These are phyloP conservation scores for Schizothecium vesticola DNA, from an alignment of 495 filamentous ascomycete species.

Conservation along the genomic window DNA sequence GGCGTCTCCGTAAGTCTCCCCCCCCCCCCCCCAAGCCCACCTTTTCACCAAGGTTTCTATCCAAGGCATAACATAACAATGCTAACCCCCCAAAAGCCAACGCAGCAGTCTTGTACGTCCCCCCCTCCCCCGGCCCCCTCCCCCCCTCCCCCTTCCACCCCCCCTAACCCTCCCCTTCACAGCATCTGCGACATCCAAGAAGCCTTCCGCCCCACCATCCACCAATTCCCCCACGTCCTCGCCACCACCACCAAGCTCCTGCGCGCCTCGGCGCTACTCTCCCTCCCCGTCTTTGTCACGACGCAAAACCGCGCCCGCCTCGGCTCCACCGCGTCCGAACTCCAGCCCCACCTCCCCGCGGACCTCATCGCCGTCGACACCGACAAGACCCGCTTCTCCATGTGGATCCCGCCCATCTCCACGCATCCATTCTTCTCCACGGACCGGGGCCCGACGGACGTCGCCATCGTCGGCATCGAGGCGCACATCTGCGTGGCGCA, in stretches of 20 bases:
- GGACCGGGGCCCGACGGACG: slow-evolving; percentile 20
- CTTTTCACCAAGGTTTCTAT: too few species aligned
- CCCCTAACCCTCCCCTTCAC: background rate
- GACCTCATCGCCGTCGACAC: slow-evolving; percentile 32
- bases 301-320: slow-evolving; percentile 75
- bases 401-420: slow-evolving; percentile 54
- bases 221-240: slow-evolving; percentile 71
- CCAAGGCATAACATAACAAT: background rate
- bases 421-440: slow-evolving; percentile 32
- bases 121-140: background rate
- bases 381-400: slow-evolving; percentile 89
- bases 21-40: background rate
- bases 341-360: slow-evolving; percentile 35
- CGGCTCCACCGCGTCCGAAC: slow-evolving; percentile 70
- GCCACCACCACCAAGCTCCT: slow-evolving; percentile 51
- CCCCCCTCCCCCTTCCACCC: background rate
- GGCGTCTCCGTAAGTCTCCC: slow-evolving; percentile 35
- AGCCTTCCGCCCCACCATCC: slow-evolving; percentile 76
- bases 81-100: slow-evolving; percentile 42
- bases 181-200: slow-evolving; percentile 97
- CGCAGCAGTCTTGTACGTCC: slow-evolving; percentile 61
- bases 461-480: slow-evolving; percentile 82
- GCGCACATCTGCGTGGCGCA: slow-evolving; percentile 92
- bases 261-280: slow-evolving; percentile 52
- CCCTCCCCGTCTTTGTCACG: slow-evolving; percentile 74